phyloP scores from a whole-genome alignment of 345 rosid species.

The Psidium guajava region DNA sequence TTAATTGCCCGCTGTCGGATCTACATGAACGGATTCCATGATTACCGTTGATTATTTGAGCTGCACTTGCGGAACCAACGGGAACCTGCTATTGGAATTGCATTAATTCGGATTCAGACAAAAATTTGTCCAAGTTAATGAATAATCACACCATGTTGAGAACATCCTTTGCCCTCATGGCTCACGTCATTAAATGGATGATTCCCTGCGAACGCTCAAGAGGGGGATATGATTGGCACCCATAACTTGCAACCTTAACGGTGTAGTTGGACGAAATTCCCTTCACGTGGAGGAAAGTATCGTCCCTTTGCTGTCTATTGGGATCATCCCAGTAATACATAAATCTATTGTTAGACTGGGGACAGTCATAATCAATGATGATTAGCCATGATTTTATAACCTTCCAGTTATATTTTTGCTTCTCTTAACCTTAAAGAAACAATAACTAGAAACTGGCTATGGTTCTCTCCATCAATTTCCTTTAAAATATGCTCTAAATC shows the following conservation, averaged over 20 bases:
- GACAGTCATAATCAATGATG: neutral
- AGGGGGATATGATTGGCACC: neutral
- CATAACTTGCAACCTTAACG: neutral
- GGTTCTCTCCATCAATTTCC: neutral
- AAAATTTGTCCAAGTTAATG: too few relatives aligned
- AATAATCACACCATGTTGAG: too few relatives aligned
- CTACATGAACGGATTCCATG: too few relatives aligned
- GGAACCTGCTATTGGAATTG: too few relatives aligned
- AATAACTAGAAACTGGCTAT: neutral
- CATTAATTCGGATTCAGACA: too few relatives aligned
- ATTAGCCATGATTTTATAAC: neutral
- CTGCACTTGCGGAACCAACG: too few relatives aligned
- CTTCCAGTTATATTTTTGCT: neutral
- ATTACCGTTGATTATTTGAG: too few relatives aligned
- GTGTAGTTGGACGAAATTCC: neutral
- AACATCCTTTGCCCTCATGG: too few relatives aligned
- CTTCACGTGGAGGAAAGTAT: neutral
- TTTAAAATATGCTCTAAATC: neutral
- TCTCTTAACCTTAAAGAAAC: neutral
- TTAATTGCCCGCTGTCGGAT: too few relatives aligned
- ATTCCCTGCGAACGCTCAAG: too few relatives aligned
- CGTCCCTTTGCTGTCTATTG: neutral
- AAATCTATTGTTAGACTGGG: too few relatives aligned
- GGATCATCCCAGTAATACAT: neutral
- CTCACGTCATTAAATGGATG: too few relatives aligned